phyloP scores from a whole-genome alignment of 2,329 filamentous ascomycete genomes.

The Cladosporium sp. region DNA sequence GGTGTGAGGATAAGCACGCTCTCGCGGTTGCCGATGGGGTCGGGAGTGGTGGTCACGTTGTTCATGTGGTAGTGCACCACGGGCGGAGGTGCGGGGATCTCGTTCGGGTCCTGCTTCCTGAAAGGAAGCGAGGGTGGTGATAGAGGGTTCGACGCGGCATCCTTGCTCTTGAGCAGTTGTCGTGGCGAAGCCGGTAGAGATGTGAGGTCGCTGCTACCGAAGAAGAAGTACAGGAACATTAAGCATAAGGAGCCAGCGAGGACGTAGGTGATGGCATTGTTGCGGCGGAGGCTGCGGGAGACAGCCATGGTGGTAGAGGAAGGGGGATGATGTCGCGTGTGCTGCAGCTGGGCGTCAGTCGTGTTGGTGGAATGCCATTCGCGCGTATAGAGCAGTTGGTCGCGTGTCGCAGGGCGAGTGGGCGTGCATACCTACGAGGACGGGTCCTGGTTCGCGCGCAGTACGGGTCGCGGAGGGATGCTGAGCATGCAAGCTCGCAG shows the following conservation, averaged over 20 bases:
- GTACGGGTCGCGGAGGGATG: not conserved
- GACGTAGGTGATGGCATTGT: slow-evolving; percentile 68
- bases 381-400: not conserved
- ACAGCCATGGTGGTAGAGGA: slow-evolving; percentile 44
- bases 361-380: not conserved
- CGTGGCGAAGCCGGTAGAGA: slow-evolving; percentile 40
- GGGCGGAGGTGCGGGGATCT: slow-evolving; percentile 63
- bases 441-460: not conserved
- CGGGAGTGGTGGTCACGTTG: slow-evolving; percentile 75
- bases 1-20: slow-evolving; percentile 87
- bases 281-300: slow-evolving; percentile 66
- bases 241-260: slow-evolving; percentile 67
- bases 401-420: not conserved
- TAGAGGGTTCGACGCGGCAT: slow-evolving; percentile 61
- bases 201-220: slow-evolving; percentile 58
- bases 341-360: not conserved
- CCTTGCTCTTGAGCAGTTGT: slow-evolving; percentile 44
- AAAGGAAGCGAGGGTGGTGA: slow-evolving; percentile 71
- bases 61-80: slow-evolving; percentile 93
- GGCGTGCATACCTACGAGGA: slow-evolving; percentile 4
- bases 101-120: slow-evolving; percentile 54
- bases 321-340: not conserved
- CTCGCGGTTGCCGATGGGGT: slow-evolving; percentile 73
- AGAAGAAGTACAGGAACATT: slow-evolving; percentile 45
- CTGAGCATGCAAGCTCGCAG: not conserved